Evolutionary conservation across 2,329 filamentous ascomycete genomes (phyloP), one percentile per base, ranked within the genome.

Genomic region (Alternaria incomplexa): DNA sequence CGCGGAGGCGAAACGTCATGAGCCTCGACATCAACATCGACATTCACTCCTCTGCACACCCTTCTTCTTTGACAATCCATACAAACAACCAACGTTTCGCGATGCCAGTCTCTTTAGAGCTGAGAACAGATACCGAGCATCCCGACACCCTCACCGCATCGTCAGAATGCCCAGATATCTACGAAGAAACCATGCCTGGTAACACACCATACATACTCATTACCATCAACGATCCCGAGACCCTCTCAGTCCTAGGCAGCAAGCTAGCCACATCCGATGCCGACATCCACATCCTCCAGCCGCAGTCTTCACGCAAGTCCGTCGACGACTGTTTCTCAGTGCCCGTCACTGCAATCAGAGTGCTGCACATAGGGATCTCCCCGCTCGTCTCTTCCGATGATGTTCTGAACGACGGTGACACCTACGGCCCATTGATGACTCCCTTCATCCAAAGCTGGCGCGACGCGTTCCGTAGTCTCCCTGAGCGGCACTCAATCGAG

Each of bases 151-250:
- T 40, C 8, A 40, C n/a, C 1, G 1, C 9, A 40, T 40, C n/a
- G 36, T 40, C n/a, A 40, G 4, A 40, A 40, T 11, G n/a, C 6
- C 36, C n/a, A 17, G 15, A 40, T 40, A 3, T 17, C 36, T 3
- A 40, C 36, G 1, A 1, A 40, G n/a, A 40, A 40, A 40, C 2
- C n/a, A 3, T 3, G 2, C 1, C 36, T 17, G 9, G 36, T 4
- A 40, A 17, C 8, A 0, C 36, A 0, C 36, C n/a, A 5, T 3
- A 17, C 6, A 0, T 40, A 0, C 9, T 17, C n/a, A 0, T 40
- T 0, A 40, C 36, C 5, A 40, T 40, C 9, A 40, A 40, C 36
- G n/a, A 40, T 17, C 36, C 36, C 9, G 1, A 40, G 1, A 40
- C 36, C 15, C 15, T 40, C 36, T 40, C n/a, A 40, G 4, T 40